phyloP scores from a whole-genome alignment of 2,329 filamentous ascomycete genomes.

The Sphaerostilbella broomeana region DNA sequence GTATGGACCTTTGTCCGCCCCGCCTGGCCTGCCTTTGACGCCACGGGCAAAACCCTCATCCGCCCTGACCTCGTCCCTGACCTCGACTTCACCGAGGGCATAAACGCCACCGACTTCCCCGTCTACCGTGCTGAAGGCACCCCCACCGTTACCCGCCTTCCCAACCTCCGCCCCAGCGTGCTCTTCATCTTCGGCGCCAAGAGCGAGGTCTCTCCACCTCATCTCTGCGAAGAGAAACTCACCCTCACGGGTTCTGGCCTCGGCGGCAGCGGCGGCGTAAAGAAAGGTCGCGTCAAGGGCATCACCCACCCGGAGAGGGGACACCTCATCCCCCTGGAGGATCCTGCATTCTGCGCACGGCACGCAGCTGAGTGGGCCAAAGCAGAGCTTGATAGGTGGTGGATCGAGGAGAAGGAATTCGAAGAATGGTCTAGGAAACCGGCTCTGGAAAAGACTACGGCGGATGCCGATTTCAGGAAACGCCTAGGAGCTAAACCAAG shows the following conservation, averaged over 20 bases:
- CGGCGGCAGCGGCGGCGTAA: slow-evolving; percentile 60
- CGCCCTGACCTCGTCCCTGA: slow-evolving; percentile 41
- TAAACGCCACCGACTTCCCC: slow-evolving; percentile 35
- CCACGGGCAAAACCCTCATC: slow-evolving; percentile 32
- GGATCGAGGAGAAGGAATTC: slow-evolving; percentile 50
- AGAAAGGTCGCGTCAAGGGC: slow-evolving; percentile 60
- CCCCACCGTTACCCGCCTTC: slow-evolving; percentile 50
- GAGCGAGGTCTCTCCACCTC: slow-evolving; percentile 49
- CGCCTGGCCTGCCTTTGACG: slow-evolving; percentile 41
- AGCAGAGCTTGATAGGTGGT: slow-evolving; percentile 51
- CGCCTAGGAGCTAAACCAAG: slow-evolving; percentile 36
- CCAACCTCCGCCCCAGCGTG: slow-evolving; percentile 55
- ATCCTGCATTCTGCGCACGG: slow-evolving; percentile 58
- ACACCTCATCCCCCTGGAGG: slow-evolving; percentile 81
- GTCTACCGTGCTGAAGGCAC: slow-evolving; percentile 64
- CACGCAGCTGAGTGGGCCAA: slow-evolving; percentile 51
- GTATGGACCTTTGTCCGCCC: slow-evolving; percentile 70
- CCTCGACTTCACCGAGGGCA: slow-evolving; percentile 36
- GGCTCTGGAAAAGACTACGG: slow-evolving; percentile 46
- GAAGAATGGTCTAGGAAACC: slow-evolving; percentile 47
- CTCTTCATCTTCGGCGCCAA: slow-evolving; percentile 62
- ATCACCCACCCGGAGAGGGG: slow-evolving; percentile 59
- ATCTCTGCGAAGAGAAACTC: slow-evolving; percentile 52
- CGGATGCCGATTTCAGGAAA: slow-evolving; percentile 43
- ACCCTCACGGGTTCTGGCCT: slow-evolving; percentile 55